Base-by-base conservation (phyloP, 495 filamentous ascomycete genomes). In the Parathielavia hyrcaniae region DNA sequence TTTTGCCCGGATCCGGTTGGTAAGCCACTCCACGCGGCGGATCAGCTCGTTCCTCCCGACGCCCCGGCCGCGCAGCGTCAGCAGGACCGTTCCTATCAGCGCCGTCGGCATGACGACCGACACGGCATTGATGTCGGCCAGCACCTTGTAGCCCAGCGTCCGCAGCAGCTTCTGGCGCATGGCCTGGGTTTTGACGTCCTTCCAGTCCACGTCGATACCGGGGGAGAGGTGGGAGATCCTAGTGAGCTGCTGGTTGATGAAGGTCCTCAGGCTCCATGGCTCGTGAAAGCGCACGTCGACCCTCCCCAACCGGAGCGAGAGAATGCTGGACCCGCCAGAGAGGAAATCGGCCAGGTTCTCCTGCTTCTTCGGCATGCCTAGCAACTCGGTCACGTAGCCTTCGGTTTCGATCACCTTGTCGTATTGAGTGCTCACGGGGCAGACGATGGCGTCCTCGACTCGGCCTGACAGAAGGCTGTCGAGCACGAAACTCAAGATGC, bases 341-440 rank as follows among this genome's bases (percentile, higher is more conserved):
- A 98, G 73, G 63, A 98, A 91, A 65, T 93, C 88, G 50, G 83
- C 81, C 52, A 98, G 71, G 61, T 95, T 97, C 67, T 98, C 93
- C 70, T 96, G 93, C 55, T 85, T 87, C 68, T 98, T 97, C 0
- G 93, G 93, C 44, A 93, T 85, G 22, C 93, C 93, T 5, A 98
- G 78, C 5, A 98, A 83, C 69, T 97, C 93, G 52, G 83, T 90
- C 50, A 97, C 91, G 67, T 97, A 98, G 17, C 89, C 93, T 64
- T 97, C 92, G 9, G 91, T 96, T 70, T 98, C 93, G 48, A 98
- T 89, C 49, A 98, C 93, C 64, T 97, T 98, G 78, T 98, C 93
- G 68, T 98, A 98, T 65, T 97, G 93, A 2, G 90, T 96, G 69
- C 88, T 92, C 32, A 98, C 93, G 4, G 92, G 92, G 63, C 90